Conservation (phyloP, 306 rosid species). For the Medicago truncatula region MtrunA17r5.0-ANR NC_053043.1:28982501-28983000, state of each 20-base stretch:
- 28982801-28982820: slow-evolving; percentile 88
- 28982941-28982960: slow-evolving; percentile 97
- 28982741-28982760: slow-evolving; percentile 72
- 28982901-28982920: slow-evolving; percentile 71
- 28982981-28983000: slow-evolving; percentile 89
- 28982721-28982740: slow-evolving; percentile 99
- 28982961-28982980: slow-evolving; percentile 88
- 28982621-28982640: too few species aligned
- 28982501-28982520: background rate
- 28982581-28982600: too few species aligned
- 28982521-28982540: too few species aligned
- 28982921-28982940: slow-evolving; percentile 89
- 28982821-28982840: slow-evolving; percentile 92
- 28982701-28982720: slow-evolving; percentile 63
- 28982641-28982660: background rate
- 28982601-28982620: too few species aligned
- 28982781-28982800: slow-evolving; percentile 92
- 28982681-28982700: background rate
- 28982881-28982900: slow-evolving; percentile 59
- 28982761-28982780: slow-evolving; percentile 67
- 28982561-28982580: too few species aligned
- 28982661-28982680: background rate
- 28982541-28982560: too few species aligned
- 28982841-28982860: slow-evolving; percentile 61
- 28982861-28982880: slow-evolving; percentile 64